Evolutionary conservation across 2,329 filamentous ascomycete genomes (phyloP).

Genomic region (Ophiostoma perfectum): DNA sequence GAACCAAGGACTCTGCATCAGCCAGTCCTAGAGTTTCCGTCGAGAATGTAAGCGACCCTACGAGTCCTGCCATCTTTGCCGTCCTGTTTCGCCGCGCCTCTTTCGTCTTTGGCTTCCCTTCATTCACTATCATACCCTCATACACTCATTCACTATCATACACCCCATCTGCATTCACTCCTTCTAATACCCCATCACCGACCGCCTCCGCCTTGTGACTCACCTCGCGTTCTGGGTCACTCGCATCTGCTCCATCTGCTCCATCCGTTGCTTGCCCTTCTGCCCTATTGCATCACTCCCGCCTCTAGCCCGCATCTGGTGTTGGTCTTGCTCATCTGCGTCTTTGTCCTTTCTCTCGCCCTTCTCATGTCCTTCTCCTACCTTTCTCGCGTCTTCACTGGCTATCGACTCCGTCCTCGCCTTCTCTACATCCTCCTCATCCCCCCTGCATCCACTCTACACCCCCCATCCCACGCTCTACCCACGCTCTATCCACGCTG

Average conservation of each 20-base stretch:
- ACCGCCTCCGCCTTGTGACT: constrained; percentile 6
- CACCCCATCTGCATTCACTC: background rate
- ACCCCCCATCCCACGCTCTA: background rate
- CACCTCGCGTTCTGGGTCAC: constrained; percentile 4
- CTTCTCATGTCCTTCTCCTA: background rate
- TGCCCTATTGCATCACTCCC: constrained; percentile 3
- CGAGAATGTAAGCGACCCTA: background rate
- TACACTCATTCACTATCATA: background rate
- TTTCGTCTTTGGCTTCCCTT: background rate
- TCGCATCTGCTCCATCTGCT: background rate
- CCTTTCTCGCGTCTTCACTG: background rate
- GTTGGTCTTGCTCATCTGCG: background rate
- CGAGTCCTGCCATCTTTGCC: background rate
- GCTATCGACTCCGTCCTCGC: background rate
- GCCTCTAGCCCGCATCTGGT: background rate
- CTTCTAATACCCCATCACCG: background rate
- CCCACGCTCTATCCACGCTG: background rate
- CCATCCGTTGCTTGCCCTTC: constrained; percentile 2
- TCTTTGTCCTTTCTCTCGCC: background rate
- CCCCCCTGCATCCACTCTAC: background rate
- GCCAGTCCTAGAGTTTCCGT: constrained; percentile 2
- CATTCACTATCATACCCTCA: background rate
- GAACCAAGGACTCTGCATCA: background rate
- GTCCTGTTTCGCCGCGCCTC: background rate
- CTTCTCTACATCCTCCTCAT: background rate